Evolutionary conservation across 75 land plant genomes (phyloP), one percentile per base, ranked within the genome.

Genomic region (Pinus tabuliformis): DNA sequence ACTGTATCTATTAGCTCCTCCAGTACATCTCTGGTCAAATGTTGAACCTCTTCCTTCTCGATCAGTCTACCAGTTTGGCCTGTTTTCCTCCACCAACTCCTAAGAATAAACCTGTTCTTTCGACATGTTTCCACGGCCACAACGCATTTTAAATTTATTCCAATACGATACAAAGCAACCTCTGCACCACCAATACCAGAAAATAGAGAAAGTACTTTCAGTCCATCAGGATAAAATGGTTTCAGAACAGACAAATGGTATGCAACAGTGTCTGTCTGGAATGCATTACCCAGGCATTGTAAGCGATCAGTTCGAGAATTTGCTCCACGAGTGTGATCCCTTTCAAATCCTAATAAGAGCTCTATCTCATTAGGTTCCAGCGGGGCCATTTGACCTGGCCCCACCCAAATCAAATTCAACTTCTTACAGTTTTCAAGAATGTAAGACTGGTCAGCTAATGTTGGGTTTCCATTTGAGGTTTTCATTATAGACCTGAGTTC

Each of bases 41-140:
- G 56, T 71, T 88, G 88, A 7, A 95, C 89, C 42, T 95, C 93
- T 5, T 76, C 86, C 36, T 84, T 68, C 59, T 89, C 84, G 39
- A 89, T 81, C 76, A 93, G 73, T 9, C 22, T 76, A n/a, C 98
- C 98, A 3, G 22, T 84, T 72, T 95, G 98, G 58, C 79, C 76
- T 3, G 91, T 89, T 62, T 89, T 83, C 37, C 85, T 82, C 98
- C 98, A 95, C 98, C 98, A 95, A 22, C 91, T 71, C 57, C 84
- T 75, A 0, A 93, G 58, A n/a, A 90, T 81, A 12, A 84, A 83
- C 37, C 92, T 77, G 54, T 83, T 91, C 65, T 59, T 83, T 56
- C n/a, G 74, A 49, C 57, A 52, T 54, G 52, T 72, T 72, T 84
- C 86, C 17, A 84, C 86, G n/a, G 72, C 58, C 57, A 84, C 86